phyloP scores from a whole-genome alignment of 2,329 filamentous ascomycete genomes.

The Ophiostoma ulmi region DNA sequence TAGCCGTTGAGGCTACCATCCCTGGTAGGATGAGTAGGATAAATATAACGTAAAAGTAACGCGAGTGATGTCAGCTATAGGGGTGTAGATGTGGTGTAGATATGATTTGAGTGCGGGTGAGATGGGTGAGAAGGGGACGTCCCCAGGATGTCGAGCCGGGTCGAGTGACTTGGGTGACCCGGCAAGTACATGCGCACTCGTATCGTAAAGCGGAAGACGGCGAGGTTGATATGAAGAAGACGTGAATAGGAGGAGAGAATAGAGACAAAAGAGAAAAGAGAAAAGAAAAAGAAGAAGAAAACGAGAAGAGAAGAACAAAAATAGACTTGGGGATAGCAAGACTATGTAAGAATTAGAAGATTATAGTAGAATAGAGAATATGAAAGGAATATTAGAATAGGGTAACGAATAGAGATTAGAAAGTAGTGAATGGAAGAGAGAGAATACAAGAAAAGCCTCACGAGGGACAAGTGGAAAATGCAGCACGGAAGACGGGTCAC shows the following conservation, averaged over 20 bases:
- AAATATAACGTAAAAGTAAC: neutral
- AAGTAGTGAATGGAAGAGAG: neutral
- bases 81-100: neutral
- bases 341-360: slow-evolving; percentile 11
- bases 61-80: neutral
- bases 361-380: neutral
- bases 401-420: neutral
- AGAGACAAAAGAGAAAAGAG: neutral
- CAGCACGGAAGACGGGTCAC: neutral
- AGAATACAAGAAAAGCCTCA: neutral
- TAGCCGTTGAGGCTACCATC: slow-evolving; percentile 5
- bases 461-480: slow-evolving; percentile 10
- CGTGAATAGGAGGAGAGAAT: neutral
- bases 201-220: neutral
- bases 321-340: neutral
- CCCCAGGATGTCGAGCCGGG: neutral
- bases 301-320: neutral
- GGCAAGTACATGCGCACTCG: neutral
- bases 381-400: neutral
- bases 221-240: neutral
- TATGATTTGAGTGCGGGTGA: neutral
- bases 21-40: neutral
- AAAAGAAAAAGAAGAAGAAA: neutral
- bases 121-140: neutral
- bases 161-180: neutral